Evolutionary conservation across 257 asterid genomes (phyloP), one percentile per base, ranked within the genome.

Genomic region (Solanum etuberosum): DNA sequence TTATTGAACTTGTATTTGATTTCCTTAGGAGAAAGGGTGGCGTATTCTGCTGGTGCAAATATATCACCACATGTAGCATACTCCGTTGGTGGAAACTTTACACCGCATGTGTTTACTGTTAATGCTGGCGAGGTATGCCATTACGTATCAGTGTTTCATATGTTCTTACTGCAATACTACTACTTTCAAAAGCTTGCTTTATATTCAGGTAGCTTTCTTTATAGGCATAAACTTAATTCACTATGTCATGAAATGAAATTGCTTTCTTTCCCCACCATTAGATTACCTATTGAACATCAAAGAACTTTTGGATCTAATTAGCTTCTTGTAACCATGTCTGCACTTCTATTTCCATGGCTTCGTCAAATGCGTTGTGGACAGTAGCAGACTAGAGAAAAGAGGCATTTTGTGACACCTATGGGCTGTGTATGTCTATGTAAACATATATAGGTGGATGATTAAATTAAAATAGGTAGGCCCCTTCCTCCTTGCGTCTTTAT

Each of bases 51-150:
- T 43, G 84, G 61, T 25, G 37, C 63, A 25, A 78, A 43, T 25
- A 4, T 78, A n/a, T 78, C 84, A 78, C 37, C 84, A 5, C 84
- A 78, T 15, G 63, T 78, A 32, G 38, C 38, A 25, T 42, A 78
- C 63, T 43, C 84, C 18, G 63, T 18, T 83, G 94, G 98, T 86
- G 97, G 93, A 89, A 93, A 93, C 89, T 94, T 96, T 88, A 93
- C 93, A 6, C 98, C 98, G 1, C 99, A 96, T 38, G 94, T 94
- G 91, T 89, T 96, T 78, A 94, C 97, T 83, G 95, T 95, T 40
- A 93, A 93, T 91, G 83, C 96, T 5, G 98, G 98, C 77, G 98
- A 94, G 98, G 98, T 95, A 91, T 31, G 70, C 89, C 46, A 15
- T 78, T 78, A 15, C 9, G 0, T 78, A 43, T 43, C 32, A 78